Conservation (phyloP, 805 yeast genomes). For the Saccharomycopsis sp. region DNA sequence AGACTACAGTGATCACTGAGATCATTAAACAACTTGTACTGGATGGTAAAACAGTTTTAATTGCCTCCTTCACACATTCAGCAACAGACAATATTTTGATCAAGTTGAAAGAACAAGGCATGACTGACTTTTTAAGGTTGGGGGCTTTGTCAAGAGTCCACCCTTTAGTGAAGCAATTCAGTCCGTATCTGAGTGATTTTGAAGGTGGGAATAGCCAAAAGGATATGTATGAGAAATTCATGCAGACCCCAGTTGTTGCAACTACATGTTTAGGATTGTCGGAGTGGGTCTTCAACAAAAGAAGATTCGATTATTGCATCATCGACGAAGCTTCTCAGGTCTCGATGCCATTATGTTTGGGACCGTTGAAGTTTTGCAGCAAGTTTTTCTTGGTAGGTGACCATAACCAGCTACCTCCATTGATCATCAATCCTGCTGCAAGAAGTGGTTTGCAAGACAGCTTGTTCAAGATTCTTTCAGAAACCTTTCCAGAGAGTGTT, state of each 20-base stretch:
- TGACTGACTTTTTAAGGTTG: conserved; percentile 49
- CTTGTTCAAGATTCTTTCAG: conserved; percentile 66
- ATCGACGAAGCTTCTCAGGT: conserved; percentile 96
- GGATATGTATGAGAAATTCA: conserved; percentile 36
- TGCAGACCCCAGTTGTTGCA: conserved; percentile 69
- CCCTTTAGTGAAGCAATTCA: conserved; percentile 44
- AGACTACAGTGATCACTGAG: conserved; percentile 76
- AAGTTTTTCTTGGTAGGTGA: conserved; percentile 93
- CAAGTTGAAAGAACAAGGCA: conserved; percentile 45
- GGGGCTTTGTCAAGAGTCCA: conserved; percentile 58
- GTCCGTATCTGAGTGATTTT: conserved; percentile 31
- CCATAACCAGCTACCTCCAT: conserved; percentile 87
- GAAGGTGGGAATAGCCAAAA: conserved; percentile 23
- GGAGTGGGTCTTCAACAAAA: conserved; percentile 48
- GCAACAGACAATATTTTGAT: conserved; percentile 90
- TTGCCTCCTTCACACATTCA: conserved; percentile 87
- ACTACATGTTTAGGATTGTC: conserved; percentile 75
- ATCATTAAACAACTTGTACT: conserved; percentile 53
- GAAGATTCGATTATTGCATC: conserved; percentile 82
- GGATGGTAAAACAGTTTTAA: conserved; percentile 55
- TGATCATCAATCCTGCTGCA: conserved; percentile 65
- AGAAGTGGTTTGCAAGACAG: conserved; percentile 55
- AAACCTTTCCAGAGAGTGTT: conserved; percentile 64
- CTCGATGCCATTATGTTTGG: conserved; percentile 82
- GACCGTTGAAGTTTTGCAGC: conserved; percentile 71